These are phyloP conservation scores for Aegilops umbellulata DNA, from an alignment of 176 grass and related monocot genomes.

Conservation along the genomic window DNA sequence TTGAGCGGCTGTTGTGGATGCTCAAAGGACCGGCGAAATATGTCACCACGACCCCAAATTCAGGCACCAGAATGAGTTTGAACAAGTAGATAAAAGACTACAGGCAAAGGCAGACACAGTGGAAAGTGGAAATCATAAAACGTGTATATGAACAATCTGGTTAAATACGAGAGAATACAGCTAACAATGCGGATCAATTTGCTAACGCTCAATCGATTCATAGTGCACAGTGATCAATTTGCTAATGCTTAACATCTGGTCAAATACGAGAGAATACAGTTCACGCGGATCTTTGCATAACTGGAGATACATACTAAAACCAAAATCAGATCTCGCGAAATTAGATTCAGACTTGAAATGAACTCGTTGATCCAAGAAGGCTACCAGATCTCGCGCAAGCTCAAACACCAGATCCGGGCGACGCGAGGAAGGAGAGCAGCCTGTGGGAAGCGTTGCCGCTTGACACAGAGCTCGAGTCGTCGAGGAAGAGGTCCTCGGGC, in stretches of 20 bases:
- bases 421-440: constrained; percentile 68
- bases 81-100: background rate
- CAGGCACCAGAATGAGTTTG: background rate
- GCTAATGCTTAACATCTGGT: constrained; percentile 10
- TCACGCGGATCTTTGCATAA: constrained; percentile 21
- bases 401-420: constrained; percentile 53
- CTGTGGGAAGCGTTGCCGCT: constrained; percentile 46
- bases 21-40: background rate
- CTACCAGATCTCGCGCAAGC: constrained; percentile 8
- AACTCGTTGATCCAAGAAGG: background rate
- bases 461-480: constrained; percentile 42
- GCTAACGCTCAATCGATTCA: background rate
- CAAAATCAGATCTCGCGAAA: constrained; percentile 24
- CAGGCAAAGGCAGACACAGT: background rate
- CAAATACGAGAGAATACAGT: constrained; percentile 26
- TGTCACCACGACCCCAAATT: background rate
- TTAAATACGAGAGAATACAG: too few species aligned
- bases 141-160: too few species aligned
- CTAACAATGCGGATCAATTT: too few species aligned
- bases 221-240: background rate
- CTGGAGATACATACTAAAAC: background rate
- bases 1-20: too few species aligned
- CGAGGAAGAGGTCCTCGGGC: constrained; percentile 91
- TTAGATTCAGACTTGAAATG: background rate
- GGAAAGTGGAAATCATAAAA: background rate